Evolutionary conservation across 116 monocot species (phyloP), one percentile per base, ranked within the genome.

Genomic region (Iris pallida): DNA sequence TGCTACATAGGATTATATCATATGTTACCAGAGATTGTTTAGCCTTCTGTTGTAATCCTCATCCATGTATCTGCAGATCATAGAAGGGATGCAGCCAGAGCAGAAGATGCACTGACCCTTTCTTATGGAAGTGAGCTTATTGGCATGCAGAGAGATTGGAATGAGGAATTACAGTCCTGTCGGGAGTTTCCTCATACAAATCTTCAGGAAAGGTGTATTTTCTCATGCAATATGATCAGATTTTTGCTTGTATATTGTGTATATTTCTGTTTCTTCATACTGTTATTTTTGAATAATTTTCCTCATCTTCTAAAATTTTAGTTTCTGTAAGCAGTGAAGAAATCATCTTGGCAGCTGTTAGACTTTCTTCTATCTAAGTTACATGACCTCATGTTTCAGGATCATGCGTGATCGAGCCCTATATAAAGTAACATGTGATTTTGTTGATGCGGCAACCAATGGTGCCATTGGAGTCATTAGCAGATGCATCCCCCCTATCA

Each of bases 71-170:
- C 51, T 54, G 53, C 72, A 99, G 99, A 90, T 62, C 99, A 99
- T 79, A 82, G 76, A 62, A 79, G 99, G 59, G 93, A 99, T 79
- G 86, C 86, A 41, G 86, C 94, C 20, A 90, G 99, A 79, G 90
- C 94, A 69, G 99, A 99, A 66, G 88, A 93, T 72, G 81, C 90
- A 7, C 42, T 93, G 13, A 14, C 73, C 70, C 79, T 90, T 79
- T 84, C 93, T 51, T 99, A 75, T 84, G 99, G 99, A 57, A 84
- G 77, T 64, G 98, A 99, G 66, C 66, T 86, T 47, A 86, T 93
- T 85, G 98, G 93, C 52, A 99, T 99, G 98, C 98, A 99, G 70
- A 87, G 98, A 71, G 98, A 99, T 57, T 99, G 93, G 98, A 99
- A 99, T 71, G 93, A 99, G 65, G 98, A 99, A 66, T 66, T 99